Percentiles rank a stretch among this genome's conserved stretches.
phyloP scores from a whole-genome alignment of 2,329 filamentous ascomycete genomes.

The Phaeosphaeriaceae sp. region DNA sequence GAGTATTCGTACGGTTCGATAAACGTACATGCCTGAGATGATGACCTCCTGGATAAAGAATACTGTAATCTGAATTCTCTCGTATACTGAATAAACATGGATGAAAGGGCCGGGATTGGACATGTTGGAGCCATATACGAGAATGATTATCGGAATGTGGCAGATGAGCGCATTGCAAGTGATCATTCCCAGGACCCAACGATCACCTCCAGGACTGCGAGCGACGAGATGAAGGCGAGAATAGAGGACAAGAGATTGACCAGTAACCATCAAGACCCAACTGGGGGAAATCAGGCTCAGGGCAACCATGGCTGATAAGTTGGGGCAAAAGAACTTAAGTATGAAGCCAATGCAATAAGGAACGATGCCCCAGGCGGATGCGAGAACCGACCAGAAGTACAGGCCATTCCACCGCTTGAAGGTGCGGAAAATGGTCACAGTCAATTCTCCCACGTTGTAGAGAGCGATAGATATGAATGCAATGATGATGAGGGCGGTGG shows the following conservation, averaged over 20 bases:
- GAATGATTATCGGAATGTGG: slow-evolving; percentile 59
- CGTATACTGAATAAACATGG: slow-evolving; percentile 33
- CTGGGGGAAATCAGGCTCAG: slow-evolving; percentile 55
- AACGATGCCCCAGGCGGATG: slow-evolving; percentile 18
- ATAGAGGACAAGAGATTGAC: slow-evolving; percentile 66
- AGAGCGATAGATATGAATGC: slow-evolving; percentile 22
- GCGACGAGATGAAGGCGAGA: slow-evolving; percentile 51
- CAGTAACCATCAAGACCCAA: slow-evolving; percentile 65
- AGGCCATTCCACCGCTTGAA: slow-evolving; percentile 19
- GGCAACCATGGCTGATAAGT: slow-evolving; percentile 39
- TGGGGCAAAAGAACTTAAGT: slow-evolving; percentile 15
- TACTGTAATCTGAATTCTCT: slow-evolving; percentile 48
- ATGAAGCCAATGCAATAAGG: slow-evolving; percentile 19
- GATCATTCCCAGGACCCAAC: slow-evolving; percentile 61
- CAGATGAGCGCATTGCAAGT: slow-evolving; percentile 38
- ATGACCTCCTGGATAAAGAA: slow-evolving; percentile 49
- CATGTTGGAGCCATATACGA: slow-evolving; percentile 58
- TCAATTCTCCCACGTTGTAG: slow-evolving; percentile 27
- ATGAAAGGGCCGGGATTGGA: slow-evolving; percentile 11
- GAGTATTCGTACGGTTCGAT: slow-evolving; percentile 56
- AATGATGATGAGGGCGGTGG: slow-evolving; percentile 11
- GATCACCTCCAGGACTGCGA: slow-evolving; percentile 5
- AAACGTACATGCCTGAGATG: slow-evolving; percentile 55
- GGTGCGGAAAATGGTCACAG: slow-evolving; percentile 16
- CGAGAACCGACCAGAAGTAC: slow-evolving; percentile 22